Percentiles rank a stretch among this genome's conserved stretches.
Conservation (phyloP, 768 basidiomycete genomes). For the Termitomyces sp. region DNA sequence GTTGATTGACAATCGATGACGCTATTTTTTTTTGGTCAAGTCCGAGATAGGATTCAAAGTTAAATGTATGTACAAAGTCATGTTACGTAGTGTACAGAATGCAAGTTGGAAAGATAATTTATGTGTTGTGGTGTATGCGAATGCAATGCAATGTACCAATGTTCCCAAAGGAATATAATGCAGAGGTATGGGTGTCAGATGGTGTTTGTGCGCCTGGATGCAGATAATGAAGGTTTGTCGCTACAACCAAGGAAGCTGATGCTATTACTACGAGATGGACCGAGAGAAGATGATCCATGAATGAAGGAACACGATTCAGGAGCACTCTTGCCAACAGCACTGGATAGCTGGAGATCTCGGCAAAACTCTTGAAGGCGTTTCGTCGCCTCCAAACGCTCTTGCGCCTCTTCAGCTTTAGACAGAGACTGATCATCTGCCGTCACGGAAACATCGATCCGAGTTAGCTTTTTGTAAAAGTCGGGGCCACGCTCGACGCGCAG, state of each 20-base stretch:
- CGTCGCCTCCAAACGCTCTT: slow-evolving; percentile 34
- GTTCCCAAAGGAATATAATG: slow-evolving; percentile 1
- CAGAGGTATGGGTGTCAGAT: background rate
- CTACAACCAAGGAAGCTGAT: background rate
- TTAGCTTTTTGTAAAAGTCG: slow-evolving; percentile 43
- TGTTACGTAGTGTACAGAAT: background rate
- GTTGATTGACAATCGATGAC: background rate
- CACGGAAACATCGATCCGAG: slow-evolving; percentile 42
- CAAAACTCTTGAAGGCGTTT: slow-evolving; percentile 44
- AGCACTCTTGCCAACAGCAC: slow-evolving; percentile 24
- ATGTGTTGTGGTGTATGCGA: background rate
- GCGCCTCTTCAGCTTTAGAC: slow-evolving; percentile 28
- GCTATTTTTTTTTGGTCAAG: too few relatives aligned
- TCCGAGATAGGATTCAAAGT: background rate
- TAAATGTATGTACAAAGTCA: background rate
- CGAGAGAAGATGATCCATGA: slow-evolving; percentile 4
- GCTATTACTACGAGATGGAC: slow-evolving; percentile 2
- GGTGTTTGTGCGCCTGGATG: slow-evolving; percentile 1
- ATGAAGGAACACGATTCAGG: slow-evolving; percentile 9
- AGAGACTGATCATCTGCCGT: slow-evolving; percentile 28
- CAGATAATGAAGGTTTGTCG: background rate
- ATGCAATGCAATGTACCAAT: slow-evolving; percentile 1
- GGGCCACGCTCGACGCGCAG: slow-evolving; percentile 43
- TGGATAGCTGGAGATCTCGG: slow-evolving; percentile 37
- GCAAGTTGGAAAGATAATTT: slow-evolving; percentile 6